Percentiles rank a stretch among this genome's conserved stretches.
phyloP scores from a whole-genome alignment of 352 stramenopile genomes.

The Pythium dissotocum region DNA sequence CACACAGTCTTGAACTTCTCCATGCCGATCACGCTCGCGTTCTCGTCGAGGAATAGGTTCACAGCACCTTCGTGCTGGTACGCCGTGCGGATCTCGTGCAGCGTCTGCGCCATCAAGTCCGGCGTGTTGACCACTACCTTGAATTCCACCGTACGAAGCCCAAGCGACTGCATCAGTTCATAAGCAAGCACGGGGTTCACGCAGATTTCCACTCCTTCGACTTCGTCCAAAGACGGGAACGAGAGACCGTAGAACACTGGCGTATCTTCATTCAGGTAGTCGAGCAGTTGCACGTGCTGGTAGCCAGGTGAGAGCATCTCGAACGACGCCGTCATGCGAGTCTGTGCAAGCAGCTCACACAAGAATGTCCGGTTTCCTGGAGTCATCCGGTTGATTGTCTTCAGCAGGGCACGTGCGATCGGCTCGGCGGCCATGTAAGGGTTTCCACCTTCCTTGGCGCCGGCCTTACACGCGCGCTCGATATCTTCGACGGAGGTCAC shows the following conservation, averaged over 20 bases:
- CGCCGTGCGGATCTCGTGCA: conserved; percentile 44
- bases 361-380: conserved; percentile 43
- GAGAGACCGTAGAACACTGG: conserved; percentile 82
- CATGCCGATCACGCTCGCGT: conserved; percentile 71
- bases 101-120: conserved; percentile 32
- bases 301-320: conserved; percentile 71
- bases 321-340: conserved; percentile 71
- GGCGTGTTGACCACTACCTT: conserved; percentile 47
- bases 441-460: conserved; percentile 30
- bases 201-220: conserved; percentile 62
- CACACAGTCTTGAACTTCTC: conserved; percentile 86
- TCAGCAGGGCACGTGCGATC: conserved; percentile 53
- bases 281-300: conserved; percentile 77
- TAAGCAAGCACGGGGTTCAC: conserved; percentile 77
- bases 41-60: conserved; percentile 66
- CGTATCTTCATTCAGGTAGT: conserved; percentile 67
- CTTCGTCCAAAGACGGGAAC: conserved; percentile 42
- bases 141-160: conserved; percentile 64
- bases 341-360: conserved; percentile 80
- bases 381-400: conserved; percentile 40
- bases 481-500: conserved; percentile 53
- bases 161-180: conserved; percentile 50
- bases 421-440: conserved; percentile 52
- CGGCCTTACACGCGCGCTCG: conserved; percentile 29
- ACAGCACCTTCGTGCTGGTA: conserved; percentile 77